These are phyloP conservation scores for Rhodotorula kratochvilovae DNA, from an alignment of 768 basidiomycete species.

Conservation along the genomic window DNA sequence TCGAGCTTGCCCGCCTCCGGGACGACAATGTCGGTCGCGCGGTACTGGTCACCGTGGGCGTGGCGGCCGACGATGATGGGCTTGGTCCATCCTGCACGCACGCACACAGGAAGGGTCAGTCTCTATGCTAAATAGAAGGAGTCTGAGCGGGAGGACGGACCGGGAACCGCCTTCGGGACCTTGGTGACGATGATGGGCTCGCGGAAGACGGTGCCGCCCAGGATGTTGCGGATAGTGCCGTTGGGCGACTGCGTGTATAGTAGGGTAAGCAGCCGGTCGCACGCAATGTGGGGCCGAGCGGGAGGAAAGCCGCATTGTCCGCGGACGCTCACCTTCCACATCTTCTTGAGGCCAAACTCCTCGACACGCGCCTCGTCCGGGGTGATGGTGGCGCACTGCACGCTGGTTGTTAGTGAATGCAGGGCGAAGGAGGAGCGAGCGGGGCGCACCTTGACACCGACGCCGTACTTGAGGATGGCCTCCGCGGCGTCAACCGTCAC, in stretches of 20 bases:
- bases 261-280: neutral
- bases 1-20: slow-evolving; percentile 91
- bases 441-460: slow-evolving; percentile 71
- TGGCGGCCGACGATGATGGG: slow-evolving; percentile 96
- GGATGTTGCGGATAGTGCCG: slow-evolving; percentile 84
- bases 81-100: slow-evolving; percentile 73
- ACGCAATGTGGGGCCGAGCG: neutral
- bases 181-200: slow-evolving; percentile 90
- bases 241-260: slow-evolving; percentile 20
- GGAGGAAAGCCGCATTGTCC: neutral
- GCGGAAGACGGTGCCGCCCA: slow-evolving; percentile 96
- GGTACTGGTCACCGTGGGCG: slow-evolving; percentile 94
- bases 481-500: slow-evolving; percentile 90
- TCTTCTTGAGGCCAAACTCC: slow-evolving; percentile 96
- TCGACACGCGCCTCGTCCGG: slow-evolving; percentile 65
- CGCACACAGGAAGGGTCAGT: neutral
- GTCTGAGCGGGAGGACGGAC: neutral
- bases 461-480: slow-evolving; percentile 87
- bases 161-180: slow-evolving; percentile 85
- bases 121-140: neutral
- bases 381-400: slow-evolving; percentile 90
- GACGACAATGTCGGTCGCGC: slow-evolving; percentile 85
- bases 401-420: neutral
- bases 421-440: neutral
- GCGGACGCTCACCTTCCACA: slow-evolving; percentile 59